These are phyloP conservation scores for Spathaspora sp. DNA, from an alignment of 805 yeast species.

Conservation along the genomic window DNA sequence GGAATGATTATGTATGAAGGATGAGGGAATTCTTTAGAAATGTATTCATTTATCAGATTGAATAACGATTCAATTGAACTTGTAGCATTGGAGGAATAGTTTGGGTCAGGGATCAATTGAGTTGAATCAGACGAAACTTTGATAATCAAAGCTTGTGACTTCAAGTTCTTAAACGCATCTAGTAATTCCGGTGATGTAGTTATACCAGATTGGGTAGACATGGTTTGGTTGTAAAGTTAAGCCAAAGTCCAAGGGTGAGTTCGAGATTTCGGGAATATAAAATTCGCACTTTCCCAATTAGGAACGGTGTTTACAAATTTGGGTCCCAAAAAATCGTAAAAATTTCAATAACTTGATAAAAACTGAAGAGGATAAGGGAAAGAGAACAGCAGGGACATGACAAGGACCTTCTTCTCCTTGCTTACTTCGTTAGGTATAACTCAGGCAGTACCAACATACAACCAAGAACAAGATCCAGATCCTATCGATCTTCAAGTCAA, in stretches of 20 bases:
- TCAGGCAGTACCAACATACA: slow-evolving; percentile 5
- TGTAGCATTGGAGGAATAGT: slow-evolving; percentile 11
- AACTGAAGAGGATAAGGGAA: background rate
- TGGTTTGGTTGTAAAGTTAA: slow-evolving; percentile 6
- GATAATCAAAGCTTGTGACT: slow-evolving; percentile 22
- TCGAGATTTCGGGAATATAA: background rate
- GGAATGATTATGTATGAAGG: slow-evolving; percentile 34
- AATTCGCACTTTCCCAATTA: background rate
- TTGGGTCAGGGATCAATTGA: slow-evolving; percentile 26
- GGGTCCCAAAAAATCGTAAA: background rate
- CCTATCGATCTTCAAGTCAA: slow-evolving; percentile 60
- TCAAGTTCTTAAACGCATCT: slow-evolving; percentile 20
- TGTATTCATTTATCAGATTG: slow-evolving; percentile 16
- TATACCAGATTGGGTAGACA: slow-evolving; percentile 46
- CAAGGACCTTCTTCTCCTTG: background rate
- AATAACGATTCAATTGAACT: slow-evolving; percentile 12
- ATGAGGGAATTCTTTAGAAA: slow-evolving; percentile 25
- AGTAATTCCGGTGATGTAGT: slow-evolving; percentile 30
- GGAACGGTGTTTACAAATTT: background rate
- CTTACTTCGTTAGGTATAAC: background rate
- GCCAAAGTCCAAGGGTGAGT: background rate
- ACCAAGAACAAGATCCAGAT: slow-evolving; percentile 27
- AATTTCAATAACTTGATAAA: background rate
- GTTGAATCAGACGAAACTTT: slow-evolving; percentile 32
- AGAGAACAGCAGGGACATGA: background rate